These are phyloP conservation scores for Ophiostoma sp. DNA, from an alignment of 2,329 filamentous ascomycete genomes.

Conservation along the genomic window DNA sequence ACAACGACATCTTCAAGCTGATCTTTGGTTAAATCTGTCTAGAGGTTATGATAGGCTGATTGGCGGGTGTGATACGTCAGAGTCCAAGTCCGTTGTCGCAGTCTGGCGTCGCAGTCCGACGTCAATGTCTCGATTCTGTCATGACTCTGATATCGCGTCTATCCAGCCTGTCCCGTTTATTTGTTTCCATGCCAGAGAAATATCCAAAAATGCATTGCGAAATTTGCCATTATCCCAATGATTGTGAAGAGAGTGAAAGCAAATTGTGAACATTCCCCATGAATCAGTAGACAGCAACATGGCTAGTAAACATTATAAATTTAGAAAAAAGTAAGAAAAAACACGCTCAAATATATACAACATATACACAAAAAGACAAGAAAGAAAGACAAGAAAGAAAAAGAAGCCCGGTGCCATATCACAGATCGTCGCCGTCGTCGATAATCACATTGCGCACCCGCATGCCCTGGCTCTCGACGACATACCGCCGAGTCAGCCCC, in stretches of 20 bases:
- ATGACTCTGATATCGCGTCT: neutral
- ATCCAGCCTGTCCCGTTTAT: neutral
- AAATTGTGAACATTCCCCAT: neutral
- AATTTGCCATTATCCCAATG: slow-evolving; percentile 4
- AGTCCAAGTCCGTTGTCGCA: too few species aligned
- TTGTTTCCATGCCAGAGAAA: slow-evolving; percentile 13
- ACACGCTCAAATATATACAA: neutral
- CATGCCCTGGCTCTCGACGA: slow-evolving; percentile 73
- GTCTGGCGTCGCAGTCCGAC: neutral
- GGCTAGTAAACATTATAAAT: neutral
- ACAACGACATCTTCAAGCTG: slow-evolving; percentile 93
- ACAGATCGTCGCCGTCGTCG: slow-evolving; percentile 33
- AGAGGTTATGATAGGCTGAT: neutral
- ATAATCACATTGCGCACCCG: slow-evolving; percentile 75
- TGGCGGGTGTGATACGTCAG: neutral
- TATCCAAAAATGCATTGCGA: slow-evolving; percentile 17
- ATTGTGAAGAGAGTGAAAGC: neutral
- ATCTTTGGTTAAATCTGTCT: slow-evolving; percentile 57
- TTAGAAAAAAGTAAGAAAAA: neutral
- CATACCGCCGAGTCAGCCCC: slow-evolving; percentile 72
- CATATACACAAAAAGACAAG: neutral
- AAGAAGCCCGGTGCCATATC: neutral
- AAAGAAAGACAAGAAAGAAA: neutral
- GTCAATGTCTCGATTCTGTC: neutral
- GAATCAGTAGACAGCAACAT: neutral